These are phyloP conservation scores for Scenedesmus sp. DNA, from an alignment of 163 green algal species.

Conservation along the genomic window DNA sequence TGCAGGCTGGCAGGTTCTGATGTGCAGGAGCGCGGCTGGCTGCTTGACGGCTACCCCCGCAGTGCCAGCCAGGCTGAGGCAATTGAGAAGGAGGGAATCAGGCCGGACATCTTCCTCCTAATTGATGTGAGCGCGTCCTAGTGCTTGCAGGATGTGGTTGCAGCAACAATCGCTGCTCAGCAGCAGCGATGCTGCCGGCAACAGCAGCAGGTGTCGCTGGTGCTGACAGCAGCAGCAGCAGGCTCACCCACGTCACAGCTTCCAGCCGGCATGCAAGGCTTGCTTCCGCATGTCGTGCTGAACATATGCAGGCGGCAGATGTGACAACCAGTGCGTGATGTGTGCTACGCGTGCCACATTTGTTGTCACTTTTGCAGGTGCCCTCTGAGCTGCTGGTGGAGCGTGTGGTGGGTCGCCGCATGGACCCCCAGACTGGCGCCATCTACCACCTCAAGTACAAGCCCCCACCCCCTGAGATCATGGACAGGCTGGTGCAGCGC, in stretches of 20 bases:
- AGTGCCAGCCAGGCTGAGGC: conserved; percentile 94
- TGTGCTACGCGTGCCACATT: not conserved
- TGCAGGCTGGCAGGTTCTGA: conserved; percentile 72
- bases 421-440: conserved; percentile 95
- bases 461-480: conserved; percentile 88
- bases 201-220: not conserved
- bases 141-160: not conserved
- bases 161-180: too few species aligned
- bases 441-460: conserved; percentile 99
- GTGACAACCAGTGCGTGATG: not conserved
- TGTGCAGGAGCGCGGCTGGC: conserved; percentile 87
- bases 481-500: conserved; percentile 86
- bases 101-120: conserved; percentile 96
- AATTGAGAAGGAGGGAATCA: conserved; percentile 93
- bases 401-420: conserved; percentile 92
- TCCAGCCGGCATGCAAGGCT: too few species aligned
- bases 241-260: too few species aligned
- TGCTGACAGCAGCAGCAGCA: too few species aligned
- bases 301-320: too few species aligned
- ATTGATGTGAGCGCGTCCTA: conserved; percentile 76
- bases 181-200: not conserved
- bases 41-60: conserved; percentile 98
- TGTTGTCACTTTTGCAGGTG: conserved; percentile 76
- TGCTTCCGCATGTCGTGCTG: too few species aligned
- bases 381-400: conserved; percentile 96